Percentiles rank a stretch among this genome's conserved stretches.
Conservation (phyloP, 1,284 basidiomycete species). For the Marasmius oreades region DNA sequence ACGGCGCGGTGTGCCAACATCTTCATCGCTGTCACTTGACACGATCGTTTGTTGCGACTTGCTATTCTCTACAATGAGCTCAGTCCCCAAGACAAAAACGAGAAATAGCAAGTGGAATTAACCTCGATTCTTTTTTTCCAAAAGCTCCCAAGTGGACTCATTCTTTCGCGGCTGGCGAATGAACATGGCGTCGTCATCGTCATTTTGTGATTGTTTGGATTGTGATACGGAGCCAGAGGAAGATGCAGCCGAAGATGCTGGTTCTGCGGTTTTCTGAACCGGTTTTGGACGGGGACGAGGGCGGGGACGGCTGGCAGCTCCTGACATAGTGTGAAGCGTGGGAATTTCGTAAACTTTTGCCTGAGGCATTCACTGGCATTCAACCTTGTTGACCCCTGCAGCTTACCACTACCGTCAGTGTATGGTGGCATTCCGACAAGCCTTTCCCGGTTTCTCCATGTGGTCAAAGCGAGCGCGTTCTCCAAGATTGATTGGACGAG, state of each 20-base stretch:
- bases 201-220: constrained; percentile 23
- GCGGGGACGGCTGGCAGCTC: constrained; percentile 29
- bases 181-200: constrained; percentile 64
- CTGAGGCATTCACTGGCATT: neutral
- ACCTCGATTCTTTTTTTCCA: constrained; percentile 55
- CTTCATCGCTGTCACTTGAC: constrained; percentile 22
- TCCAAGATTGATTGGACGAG: constrained; percentile 11
- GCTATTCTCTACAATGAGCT: neutral
- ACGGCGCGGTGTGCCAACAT: constrained; percentile 27
- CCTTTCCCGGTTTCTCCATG: neutral
- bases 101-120: constrained; percentile 17
- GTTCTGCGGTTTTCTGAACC: constrained; percentile 16
- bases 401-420: neutral
- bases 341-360: neutral
- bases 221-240: constrained; percentile 19
- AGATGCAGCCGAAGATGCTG: neutral
- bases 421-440: too few relatives aligned
- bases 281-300: constrained; percentile 50
- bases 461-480: neutral
- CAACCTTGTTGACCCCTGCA: neutral
- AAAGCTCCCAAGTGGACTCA: constrained; percentile 50
- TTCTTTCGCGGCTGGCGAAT: constrained; percentile 57
- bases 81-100: constrained; percentile 11
- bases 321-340: constrained; percentile 14
- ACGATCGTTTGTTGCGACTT: constrained; percentile 5